phyloP scores from a whole-genome alignment of 2,329 filamentous ascomycete genomes.

The Diplodia corticola region DNA sequence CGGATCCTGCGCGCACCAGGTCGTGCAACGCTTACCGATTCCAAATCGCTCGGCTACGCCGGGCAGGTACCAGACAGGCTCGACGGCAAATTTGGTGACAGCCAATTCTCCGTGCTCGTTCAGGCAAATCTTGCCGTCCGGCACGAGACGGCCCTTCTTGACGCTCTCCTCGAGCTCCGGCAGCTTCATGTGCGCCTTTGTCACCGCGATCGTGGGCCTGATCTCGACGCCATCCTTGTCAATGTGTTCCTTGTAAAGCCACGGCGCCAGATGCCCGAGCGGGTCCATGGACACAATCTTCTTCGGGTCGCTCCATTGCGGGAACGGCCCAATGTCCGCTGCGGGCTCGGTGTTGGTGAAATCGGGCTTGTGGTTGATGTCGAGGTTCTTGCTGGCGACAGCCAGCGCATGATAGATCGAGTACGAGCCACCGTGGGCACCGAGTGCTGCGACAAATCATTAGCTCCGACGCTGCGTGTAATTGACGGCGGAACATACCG shows the following conservation, averaged over 20 bases:
- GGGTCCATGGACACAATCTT: slow-evolving; percentile 99
- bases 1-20: slow-evolving; percentile 2
- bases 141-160: slow-evolving; percentile 68
- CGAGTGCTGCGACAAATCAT: slow-evolving; percentile 52
- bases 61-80: slow-evolving; percentile 69
- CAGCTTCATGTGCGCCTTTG: slow-evolving; percentile 93
- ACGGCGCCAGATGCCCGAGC: slow-evolving; percentile 81
- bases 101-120: slow-evolving; percentile 84
- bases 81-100: slow-evolving; percentile 95
- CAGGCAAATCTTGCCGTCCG: slow-evolving; percentile 87
- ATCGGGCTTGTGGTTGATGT: slow-evolving; percentile 75
- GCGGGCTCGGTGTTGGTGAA: slow-evolving; percentile 89
- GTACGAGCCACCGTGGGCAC: slow-evolving; percentile 85
- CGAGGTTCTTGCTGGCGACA: slow-evolving; percentile 85
- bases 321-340: slow-evolving; percentile 83
- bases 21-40: slow-evolving; percentile 59
- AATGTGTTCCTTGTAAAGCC: slow-evolving; percentile 78
- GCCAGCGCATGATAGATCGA: slow-evolving; percentile 94
- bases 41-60: slow-evolving; percentile 85
- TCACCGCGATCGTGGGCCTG: slow-evolving; percentile 86
- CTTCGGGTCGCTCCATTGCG: slow-evolving; percentile 82
- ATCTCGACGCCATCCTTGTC: slow-evolving; percentile 80
- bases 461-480: neutral
- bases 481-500: slow-evolving; percentile 50
- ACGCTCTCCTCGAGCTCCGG: slow-evolving; percentile 92